These are phyloP conservation scores for Striga hermonthica DNA, from an alignment of 305 asterid species.

Conservation along the genomic window DNA sequence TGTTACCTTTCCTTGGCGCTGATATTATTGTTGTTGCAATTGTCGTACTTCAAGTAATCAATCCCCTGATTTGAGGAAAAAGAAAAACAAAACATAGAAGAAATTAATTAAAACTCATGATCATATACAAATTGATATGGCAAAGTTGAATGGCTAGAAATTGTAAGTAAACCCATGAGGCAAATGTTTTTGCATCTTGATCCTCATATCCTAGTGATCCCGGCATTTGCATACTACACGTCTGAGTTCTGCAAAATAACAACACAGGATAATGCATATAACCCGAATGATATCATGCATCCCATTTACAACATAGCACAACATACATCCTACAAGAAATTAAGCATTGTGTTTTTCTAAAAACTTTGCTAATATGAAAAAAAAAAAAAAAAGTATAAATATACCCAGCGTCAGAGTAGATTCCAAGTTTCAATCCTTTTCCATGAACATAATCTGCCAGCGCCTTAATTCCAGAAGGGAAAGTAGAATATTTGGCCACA, in stretches of 20 bases:
- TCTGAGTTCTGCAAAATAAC: slow-evolving; percentile 24
- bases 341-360: too few relatives aligned
- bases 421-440: slow-evolving; percentile 74
- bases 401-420: slow-evolving; percentile 80
- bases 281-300: not conserved
- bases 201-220: slow-evolving; percentile 82
- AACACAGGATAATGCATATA: not conserved
- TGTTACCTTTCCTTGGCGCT: slow-evolving; percentile 67
- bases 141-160: not conserved
- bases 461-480: slow-evolving; percentile 85
- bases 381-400: not conserved
- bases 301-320: too few relatives aligned
- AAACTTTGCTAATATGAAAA: not conserved
- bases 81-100: not conserved
- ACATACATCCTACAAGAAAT: too few relatives aligned
- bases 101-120: not conserved
- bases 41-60: slow-evolving; percentile 93
- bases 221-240: slow-evolving; percentile 53
- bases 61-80: slow-evolving; percentile 49
- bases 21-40: slow-evolving; percentile 56
- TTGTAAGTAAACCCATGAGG: slow-evolving; percentile 63
- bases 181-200: slow-evolving; percentile 89
- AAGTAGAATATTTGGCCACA: slow-evolving; percentile 55
- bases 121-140: not conserved
- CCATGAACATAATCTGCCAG: slow-evolving; percentile 75